phyloP scores from a whole-genome alignment of 306 rosid genomes.

The Cicer cuneatum region DNA sequence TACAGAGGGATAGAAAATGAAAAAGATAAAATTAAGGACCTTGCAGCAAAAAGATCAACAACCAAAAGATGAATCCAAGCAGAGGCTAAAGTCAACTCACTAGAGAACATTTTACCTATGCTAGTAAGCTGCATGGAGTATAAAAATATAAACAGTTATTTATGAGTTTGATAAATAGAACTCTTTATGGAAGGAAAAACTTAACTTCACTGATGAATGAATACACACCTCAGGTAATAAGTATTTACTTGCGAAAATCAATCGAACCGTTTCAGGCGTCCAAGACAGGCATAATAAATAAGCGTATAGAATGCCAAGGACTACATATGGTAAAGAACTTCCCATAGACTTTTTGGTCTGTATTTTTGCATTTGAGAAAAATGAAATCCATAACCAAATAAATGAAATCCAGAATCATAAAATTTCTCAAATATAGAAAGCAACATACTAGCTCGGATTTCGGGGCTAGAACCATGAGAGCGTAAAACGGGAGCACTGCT shows the following conservation, averaged over 20 bases:
- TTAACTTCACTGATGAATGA: slow-evolving; percentile 33
- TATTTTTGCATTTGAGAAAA: slow-evolving; percentile 44
- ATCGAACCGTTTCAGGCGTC: slow-evolving; percentile 77
- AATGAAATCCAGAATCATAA: background rate
- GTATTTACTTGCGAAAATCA: slow-evolving; percentile 86
- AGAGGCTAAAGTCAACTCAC: slow-evolving; percentile 91
- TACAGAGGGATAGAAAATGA: background rate
- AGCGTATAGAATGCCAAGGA: slow-evolving; percentile 85
- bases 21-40: slow-evolving; percentile 54
- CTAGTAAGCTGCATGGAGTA: slow-evolving; percentile 69
- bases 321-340: slow-evolving; percentile 69
- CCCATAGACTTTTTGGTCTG: slow-evolving; percentile 82
- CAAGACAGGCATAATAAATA: slow-evolving; percentile 87
- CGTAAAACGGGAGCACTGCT: slow-evolving; percentile 91
- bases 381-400: slow-evolving; percentile 30
- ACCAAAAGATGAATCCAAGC: slow-evolving; percentile 96
- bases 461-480: slow-evolving; percentile 95
- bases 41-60: slow-evolving; percentile 95
- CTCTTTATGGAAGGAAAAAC: slow-evolving; percentile 37
- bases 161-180: slow-evolving; percentile 19
- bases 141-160: slow-evolving; percentile 14
- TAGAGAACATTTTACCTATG: slow-evolving; percentile 84
- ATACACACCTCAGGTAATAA: slow-evolving; percentile 86
- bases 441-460: slow-evolving; percentile 74
- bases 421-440: slow-evolving; percentile 28